These are phyloP conservation scores for Phytophthora rubi DNA, from an alignment of 352 stramenopile species.

Conservation along the genomic window DNA sequence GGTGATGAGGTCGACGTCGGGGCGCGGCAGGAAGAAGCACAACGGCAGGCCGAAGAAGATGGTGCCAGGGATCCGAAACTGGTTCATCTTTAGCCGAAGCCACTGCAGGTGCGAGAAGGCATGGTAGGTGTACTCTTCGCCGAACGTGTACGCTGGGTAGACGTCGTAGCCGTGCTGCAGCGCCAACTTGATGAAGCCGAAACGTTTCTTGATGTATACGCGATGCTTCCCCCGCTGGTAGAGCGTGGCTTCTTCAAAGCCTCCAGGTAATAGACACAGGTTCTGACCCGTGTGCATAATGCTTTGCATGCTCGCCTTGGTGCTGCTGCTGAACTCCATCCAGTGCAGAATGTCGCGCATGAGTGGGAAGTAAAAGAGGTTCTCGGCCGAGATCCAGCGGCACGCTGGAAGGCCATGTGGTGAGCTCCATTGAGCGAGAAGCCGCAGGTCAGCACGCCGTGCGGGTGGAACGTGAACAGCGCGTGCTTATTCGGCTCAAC, in stretches of 20 bases:
- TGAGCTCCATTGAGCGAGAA: constrained; percentile 64
- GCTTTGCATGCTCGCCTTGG: constrained; percentile 52
- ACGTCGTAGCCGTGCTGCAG: constrained; percentile 91
- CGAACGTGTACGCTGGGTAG: constrained; percentile 92
- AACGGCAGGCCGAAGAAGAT: constrained; percentile 73
- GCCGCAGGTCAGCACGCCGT: constrained; percentile 66
- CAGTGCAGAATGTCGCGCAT: constrained; percentile 76
- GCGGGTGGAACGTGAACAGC: constrained; percentile 66
- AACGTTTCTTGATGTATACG: constrained; percentile 91
- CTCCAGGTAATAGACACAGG: constrained; percentile 87
- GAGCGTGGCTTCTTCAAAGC: constrained; percentile 95
- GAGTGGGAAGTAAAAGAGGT: constrained; percentile 73
- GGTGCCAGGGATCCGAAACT: constrained; percentile 83
- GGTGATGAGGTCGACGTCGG: constrained; percentile 82
- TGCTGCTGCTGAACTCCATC: constrained; percentile 65
- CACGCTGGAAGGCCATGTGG: constrained; percentile 54
- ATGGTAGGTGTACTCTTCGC: constrained; percentile 89
- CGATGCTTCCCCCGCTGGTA: constrained; percentile 82
- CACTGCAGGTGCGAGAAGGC: constrained; percentile 85
- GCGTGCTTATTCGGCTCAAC: constrained; percentile 27
- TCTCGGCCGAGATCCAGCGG: constrained; percentile 72
- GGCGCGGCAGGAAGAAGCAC: constrained; percentile 87
- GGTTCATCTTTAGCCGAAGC: constrained; percentile 83
- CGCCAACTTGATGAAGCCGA: constrained; percentile 94
- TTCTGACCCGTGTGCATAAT: constrained; percentile 69